A percentile compares a stretch with the other conserved stretches of the same genome.
Evolutionary conservation across 1,284 basidiomycete species (phyloP).

Genomic region (Marasmius sp.): DNA sequence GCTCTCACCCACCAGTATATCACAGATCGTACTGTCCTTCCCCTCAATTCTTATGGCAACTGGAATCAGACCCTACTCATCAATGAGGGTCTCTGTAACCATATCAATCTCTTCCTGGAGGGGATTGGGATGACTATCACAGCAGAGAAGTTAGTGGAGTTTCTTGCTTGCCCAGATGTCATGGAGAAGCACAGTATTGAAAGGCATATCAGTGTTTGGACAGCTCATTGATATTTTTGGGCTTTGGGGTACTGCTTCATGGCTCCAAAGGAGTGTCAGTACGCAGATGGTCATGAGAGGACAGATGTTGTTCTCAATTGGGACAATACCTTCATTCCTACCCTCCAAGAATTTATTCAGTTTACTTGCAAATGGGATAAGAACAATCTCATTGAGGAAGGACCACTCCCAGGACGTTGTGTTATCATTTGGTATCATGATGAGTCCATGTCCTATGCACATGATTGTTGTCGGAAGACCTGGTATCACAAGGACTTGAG

Average conservation of each 20-base stretch:
- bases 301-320: neutral
- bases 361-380: constrained; percentile 12
- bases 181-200: no score
- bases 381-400: constrained; percentile 4
- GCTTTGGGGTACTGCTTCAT: neutral
- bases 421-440: constrained; percentile 27
- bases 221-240: neutral
- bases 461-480: constrained; percentile 18
- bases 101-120: no score
- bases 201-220: neutral
- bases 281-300: neutral
- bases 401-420: no score
- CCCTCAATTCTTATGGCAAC: neutral
- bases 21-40: neutral
- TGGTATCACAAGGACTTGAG: constrained; percentile 2
- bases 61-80: no score
- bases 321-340: constrained; percentile 3
- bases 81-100: no score
- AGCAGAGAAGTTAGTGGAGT: no score
- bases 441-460: constrained; percentile 28
- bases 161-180: no score
- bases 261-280: neutral
- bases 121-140: no score
- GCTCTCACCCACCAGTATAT: neutral
- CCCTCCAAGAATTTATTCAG: constrained; percentile 12